Evolutionary conservation across 352 stramenopile genomes (phyloP).

Genomic region (Phytophthora parvispora): DNA sequence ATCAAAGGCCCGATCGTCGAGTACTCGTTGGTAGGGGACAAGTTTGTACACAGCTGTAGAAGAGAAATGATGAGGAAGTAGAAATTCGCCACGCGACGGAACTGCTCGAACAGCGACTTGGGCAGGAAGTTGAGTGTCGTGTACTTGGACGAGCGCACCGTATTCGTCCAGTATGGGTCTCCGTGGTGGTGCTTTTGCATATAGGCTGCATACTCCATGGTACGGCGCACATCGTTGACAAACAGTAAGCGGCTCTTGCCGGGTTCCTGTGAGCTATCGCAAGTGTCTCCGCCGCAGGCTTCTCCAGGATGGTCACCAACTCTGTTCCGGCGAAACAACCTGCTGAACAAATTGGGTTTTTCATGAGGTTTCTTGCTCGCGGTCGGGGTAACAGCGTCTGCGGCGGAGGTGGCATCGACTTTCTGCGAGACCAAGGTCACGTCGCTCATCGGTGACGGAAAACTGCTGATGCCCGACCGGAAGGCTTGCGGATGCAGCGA

Average conservation of each 20-base stretch:
- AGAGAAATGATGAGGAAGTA: slow-evolving; percentile 98
- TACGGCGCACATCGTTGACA: slow-evolving; percentile 72
- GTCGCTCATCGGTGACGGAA: slow-evolving; percentile 6
- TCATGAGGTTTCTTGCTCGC: neutral
- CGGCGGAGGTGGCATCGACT: slow-evolving; percentile 24
- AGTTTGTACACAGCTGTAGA: slow-evolving; percentile 93
- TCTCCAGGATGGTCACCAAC: slow-evolving; percentile 6
- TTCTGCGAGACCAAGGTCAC: slow-evolving; percentile 15
- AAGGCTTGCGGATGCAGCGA: slow-evolving; percentile 21
- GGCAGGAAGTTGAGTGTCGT: slow-evolving; percentile 96
- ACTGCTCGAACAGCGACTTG: slow-evolving; percentile 97
- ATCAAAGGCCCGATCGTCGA: slow-evolving; percentile 86
- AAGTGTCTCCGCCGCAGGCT: neutral
- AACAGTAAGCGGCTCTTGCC: slow-evolving; percentile 76
- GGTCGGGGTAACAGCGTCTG: neutral
- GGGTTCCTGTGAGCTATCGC: slow-evolving; percentile 12
- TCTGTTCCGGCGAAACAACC: slow-evolving; percentile 23
- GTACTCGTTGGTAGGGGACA: slow-evolving; percentile 91
- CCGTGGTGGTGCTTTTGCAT: slow-evolving; percentile 55
- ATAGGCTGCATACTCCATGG: slow-evolving; percentile 66
- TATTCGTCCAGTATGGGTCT: slow-evolving; percentile 61
- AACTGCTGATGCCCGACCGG: slow-evolving; percentile 20
- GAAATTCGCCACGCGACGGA: slow-evolving; percentile 96
- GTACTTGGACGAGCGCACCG: slow-evolving; percentile 95
- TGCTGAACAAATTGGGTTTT: slow-evolving; percentile 2